Evolutionary conservation across 306 rosid genomes (phyloP).

Genomic region (Albizia julibrissin): DNA sequence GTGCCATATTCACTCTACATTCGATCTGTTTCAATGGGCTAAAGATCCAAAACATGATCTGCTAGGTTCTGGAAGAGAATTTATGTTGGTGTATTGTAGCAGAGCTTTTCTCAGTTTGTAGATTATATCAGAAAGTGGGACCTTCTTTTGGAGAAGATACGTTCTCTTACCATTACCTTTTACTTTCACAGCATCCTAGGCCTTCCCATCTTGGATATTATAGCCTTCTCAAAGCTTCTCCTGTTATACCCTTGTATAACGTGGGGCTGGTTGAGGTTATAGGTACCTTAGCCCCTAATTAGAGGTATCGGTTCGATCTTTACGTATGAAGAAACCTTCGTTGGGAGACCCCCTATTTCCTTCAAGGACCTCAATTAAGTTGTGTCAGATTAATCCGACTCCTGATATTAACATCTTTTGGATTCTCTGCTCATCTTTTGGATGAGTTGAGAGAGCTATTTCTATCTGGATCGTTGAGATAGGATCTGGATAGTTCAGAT

Average conservation of each 20-base stretch:
- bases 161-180: neutral
- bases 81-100: neutral
- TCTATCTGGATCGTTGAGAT: too few species aligned
- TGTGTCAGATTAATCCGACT: too few species aligned
- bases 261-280: neutral
- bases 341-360: too few species aligned
- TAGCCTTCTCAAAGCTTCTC: neutral
- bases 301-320: neutral
- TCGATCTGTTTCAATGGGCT: neutral
- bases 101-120: conserved; percentile 2
- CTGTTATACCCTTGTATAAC: neutral
- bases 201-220: neutral
- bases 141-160: neutral
- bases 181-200: neutral
- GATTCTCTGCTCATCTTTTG: too few species aligned
- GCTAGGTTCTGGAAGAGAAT: neutral
- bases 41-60: neutral
- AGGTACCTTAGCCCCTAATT: too few species aligned
- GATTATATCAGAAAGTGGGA: neutral
- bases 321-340: too few species aligned
- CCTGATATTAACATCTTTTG: too few species aligned
- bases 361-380: too few species aligned
- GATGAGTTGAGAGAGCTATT: too few species aligned
- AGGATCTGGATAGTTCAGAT: too few species aligned
- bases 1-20: neutral